Evolutionary conservation across 352 stramenopile species (phyloP).

Genomic region (Globisporangium alternatum): DNA sequence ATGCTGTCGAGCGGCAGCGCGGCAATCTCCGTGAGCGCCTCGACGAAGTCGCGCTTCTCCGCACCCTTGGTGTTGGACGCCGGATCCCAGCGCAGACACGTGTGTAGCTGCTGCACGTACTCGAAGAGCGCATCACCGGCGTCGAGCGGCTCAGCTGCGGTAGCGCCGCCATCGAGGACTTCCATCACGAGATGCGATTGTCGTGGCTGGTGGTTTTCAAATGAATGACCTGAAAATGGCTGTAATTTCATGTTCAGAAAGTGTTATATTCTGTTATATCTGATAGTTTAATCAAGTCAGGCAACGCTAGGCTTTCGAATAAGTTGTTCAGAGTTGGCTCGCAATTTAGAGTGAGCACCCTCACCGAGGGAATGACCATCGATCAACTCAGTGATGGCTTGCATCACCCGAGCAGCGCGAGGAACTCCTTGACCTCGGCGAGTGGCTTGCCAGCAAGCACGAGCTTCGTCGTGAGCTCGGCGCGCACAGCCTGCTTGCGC

Average conservation of each 20-base stretch:
- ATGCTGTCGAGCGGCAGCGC: constrained; percentile 61
- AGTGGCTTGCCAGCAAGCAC: constrained; percentile 1
- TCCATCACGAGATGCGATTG: background rate
- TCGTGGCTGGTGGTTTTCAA: too few relatives aligned
- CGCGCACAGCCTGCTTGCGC: constrained; percentile 5
- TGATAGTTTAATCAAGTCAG: too few relatives aligned
- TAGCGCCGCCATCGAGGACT: background rate
- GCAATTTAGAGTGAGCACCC: too few relatives aligned
- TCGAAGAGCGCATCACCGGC: constrained; percentile 11
- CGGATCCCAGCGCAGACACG: constrained; percentile 38
- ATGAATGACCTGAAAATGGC: too few relatives aligned
- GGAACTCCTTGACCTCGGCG: constrained; percentile 6
- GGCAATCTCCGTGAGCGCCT: constrained; percentile 70
- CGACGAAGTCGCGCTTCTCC: constrained; percentile 54
- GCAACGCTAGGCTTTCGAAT: too few relatives aligned
- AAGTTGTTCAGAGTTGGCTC: too few relatives aligned
- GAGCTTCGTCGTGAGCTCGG: constrained; percentile 3
- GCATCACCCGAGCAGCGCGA: constrained; percentile 1
- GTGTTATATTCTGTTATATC: too few relatives aligned
- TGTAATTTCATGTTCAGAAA: too few relatives aligned
- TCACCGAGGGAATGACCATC: too few relatives aligned
- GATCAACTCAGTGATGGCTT: too few relatives aligned
- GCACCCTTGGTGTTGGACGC: constrained; percentile 11
- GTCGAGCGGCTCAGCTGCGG: constrained; percentile 4
- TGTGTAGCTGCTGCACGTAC: constrained; percentile 19